phyloP scores from a whole-genome alignment of 345 rosid genomes.

The Salix brachista region DNA sequence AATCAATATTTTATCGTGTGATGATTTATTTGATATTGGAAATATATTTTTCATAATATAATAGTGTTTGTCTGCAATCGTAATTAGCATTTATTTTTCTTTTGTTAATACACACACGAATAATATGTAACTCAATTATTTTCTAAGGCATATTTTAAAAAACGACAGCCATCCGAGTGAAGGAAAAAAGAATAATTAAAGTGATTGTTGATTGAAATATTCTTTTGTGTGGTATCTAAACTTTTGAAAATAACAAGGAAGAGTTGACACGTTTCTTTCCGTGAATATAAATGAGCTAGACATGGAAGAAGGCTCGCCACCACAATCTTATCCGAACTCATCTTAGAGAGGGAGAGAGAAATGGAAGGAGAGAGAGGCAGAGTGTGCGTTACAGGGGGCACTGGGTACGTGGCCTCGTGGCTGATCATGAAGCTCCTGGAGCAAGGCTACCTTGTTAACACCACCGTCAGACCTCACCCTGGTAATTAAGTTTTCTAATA shows the following conservation, averaged over 20 bases:
- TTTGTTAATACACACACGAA: too few relatives aligned
- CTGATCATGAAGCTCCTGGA: slow-evolving; percentile 30
- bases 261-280: background rate
- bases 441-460: slow-evolving; percentile 31
- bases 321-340: background rate
- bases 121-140: too few relatives aligned
- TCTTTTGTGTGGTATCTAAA: background rate
- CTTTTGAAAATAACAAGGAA: background rate
- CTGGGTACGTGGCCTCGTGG: slow-evolving; percentile 30
- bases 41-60: too few relatives aligned
- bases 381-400: slow-evolving; percentile 32
- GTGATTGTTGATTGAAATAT: background rate
- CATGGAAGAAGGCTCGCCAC: background rate
- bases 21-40: too few relatives aligned
- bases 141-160: too few relatives aligned
- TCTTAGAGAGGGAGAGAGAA: background rate
- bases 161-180: too few relatives aligned
- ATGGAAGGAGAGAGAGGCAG: slow-evolving; percentile 8
- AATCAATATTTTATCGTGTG: too few relatives aligned
- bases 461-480: slow-evolving; percentile 19
- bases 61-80: too few relatives aligned
- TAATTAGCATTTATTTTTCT: too few relatives aligned
- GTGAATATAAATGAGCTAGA: background rate
- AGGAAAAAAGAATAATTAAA: too few relatives aligned
- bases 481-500: too few relatives aligned